Evolutionary conservation across 1,284 basidiomycete genomes (phyloP).

Genomic region (Ustilago xerochloae): DNA sequence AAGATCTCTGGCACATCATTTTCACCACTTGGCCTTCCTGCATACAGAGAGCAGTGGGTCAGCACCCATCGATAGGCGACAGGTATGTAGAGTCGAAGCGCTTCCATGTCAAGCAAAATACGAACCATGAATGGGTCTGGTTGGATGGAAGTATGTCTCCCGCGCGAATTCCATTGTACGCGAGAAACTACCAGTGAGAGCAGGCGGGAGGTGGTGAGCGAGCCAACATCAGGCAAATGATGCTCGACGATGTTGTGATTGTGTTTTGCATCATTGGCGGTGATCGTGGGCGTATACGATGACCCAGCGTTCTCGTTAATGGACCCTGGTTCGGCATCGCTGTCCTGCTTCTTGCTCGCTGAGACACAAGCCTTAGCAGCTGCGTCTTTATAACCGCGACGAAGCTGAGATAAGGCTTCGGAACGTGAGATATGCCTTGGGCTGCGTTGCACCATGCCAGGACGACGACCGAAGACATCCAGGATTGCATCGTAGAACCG

Average conservation of each 20-base stretch:
- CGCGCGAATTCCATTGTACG: constrained; percentile 24
- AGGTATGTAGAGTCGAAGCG: constrained; percentile 26
- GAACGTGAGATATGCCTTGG: constrained; percentile 20
- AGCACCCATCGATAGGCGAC: constrained; percentile 35
- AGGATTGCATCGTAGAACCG: constrained; percentile 39
- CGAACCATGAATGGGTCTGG: constrained; percentile 33
- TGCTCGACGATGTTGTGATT: too few species aligned
- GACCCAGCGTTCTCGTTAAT: too few species aligned
- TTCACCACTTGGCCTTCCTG: background rate
- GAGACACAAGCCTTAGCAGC: background rate
- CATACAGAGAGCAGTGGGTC: constrained; percentile 4
- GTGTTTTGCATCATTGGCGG: too few species aligned
- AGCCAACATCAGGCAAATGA: too few species aligned
- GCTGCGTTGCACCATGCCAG: constrained; percentile 31
- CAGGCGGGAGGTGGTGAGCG: constrained; percentile 3
- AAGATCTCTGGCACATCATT: background rate
- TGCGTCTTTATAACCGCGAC: constrained; percentile 14
- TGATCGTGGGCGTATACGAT: too few species aligned
- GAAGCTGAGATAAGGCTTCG: constrained; percentile 15
- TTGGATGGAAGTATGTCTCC: constrained; percentile 14
- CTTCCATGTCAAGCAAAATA: constrained; percentile 37
- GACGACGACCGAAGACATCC: constrained; percentile 34
- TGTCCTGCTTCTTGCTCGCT: background rate
- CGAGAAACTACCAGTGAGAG: constrained; percentile 8
- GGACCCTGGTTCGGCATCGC: too few species aligned